phyloP scores from a whole-genome alignment of 805 yeast species.

The Pichia gijzeniarum region DNA sequence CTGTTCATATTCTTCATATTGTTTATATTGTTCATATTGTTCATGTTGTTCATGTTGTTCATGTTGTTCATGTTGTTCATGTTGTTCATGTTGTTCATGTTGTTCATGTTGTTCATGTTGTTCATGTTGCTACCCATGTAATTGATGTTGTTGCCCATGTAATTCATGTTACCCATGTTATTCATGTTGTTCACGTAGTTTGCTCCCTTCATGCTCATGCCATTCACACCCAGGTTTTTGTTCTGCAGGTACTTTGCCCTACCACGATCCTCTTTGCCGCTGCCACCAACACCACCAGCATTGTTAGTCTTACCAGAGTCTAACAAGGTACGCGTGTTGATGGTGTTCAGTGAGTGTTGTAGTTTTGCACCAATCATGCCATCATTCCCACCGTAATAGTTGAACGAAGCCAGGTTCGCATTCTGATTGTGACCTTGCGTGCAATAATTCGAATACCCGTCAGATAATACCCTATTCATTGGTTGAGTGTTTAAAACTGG shows the following conservation, averaged over 20 bases:
- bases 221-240: slow-evolving; percentile 2
- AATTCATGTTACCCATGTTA: slow-evolving; percentile 1
- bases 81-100: background rate
- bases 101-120: background rate
- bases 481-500: slow-evolving; percentile 12
- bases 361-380: slow-evolving; percentile 17
- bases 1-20: no score
- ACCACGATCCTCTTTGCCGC: slow-evolving; percentile 15
- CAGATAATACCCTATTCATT: slow-evolving; percentile 23
- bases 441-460: slow-evolving; percentile 14
- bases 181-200: background rate
- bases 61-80: slow-evolving; percentile 1
- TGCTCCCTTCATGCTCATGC: background rate
- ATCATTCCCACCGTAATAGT: slow-evolving; percentile 22
- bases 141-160: background rate
- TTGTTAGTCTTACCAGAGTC: slow-evolving; percentile 15
- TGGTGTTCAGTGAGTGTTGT: slow-evolving; percentile 25
- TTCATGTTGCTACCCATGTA: background rate
- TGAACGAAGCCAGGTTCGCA: background rate
- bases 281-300: no score
- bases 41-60: background rate
- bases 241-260: slow-evolving; percentile 10
- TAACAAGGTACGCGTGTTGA: slow-evolving; percentile 21
- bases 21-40: background rate
- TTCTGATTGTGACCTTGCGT: slow-evolving; percentile 14